Percentiles rank a stretch among this genome's conserved stretches.
These are phyloP conservation scores for Rhododendron williamsianum DNA, from an alignment of 148 eudicot species.

Conservation along the genomic window DNA sequence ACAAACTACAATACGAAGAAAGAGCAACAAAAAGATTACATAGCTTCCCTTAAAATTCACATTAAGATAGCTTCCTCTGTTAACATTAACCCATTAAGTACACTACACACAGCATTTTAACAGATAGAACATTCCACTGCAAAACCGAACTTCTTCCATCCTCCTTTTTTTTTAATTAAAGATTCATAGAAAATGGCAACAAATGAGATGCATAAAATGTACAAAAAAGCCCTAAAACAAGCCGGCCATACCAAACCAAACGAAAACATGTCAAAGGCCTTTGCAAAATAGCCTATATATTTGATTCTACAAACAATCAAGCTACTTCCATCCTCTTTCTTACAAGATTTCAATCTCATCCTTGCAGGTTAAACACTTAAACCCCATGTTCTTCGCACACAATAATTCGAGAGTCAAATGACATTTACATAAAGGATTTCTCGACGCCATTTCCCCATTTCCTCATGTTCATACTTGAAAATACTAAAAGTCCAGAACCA, in stretches of 20 bases:
- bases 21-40: neutral
- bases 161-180: neutral
- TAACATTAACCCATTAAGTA: neutral
- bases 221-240: neutral
- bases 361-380: neutral
- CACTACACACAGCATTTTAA: neutral
- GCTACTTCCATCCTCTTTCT: neutral
- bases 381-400: neutral
- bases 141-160: neutral
- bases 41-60: neutral
- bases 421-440: neutral
- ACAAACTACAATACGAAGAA: neutral
- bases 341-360: neutral
- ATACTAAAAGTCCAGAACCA: neutral
- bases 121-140: neutral
- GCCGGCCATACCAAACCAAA: neutral
- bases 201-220: neutral
- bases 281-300: neutral
- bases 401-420: neutral
- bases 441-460: neutral
- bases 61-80: no score
- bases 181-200: neutral
- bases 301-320: neutral
- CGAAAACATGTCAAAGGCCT: neutral
- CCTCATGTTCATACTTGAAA: neutral